phyloP scores from a whole-genome alignment of 306 rosid genomes.

The Sophora flavescens region DNA sequence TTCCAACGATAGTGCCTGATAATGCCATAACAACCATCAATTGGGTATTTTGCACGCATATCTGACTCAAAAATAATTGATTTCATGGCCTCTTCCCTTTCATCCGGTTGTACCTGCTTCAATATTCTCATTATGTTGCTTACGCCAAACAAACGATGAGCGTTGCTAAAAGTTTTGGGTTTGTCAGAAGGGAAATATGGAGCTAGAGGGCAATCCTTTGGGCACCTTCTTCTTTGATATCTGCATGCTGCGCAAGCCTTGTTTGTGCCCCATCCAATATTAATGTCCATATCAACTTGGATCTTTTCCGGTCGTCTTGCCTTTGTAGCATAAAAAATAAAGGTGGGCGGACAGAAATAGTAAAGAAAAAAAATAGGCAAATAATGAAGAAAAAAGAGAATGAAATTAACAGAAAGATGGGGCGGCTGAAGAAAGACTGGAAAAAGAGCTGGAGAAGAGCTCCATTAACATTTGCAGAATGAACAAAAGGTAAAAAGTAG shows the following conservation, averaged over 20 bases:
- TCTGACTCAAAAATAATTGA: conserved; percentile 66
- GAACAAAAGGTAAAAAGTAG: too few species aligned
- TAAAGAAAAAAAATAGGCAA: too few species aligned
- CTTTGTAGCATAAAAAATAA: too few species aligned
- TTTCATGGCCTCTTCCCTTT: conserved; percentile 60
- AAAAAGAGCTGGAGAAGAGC: too few species aligned
- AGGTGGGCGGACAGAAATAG: too few species aligned
- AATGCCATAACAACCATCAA: conserved; percentile 54
- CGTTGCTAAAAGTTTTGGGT: conserved; percentile 55
- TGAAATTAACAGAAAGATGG: too few species aligned
- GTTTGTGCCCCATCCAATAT: conserved; percentile 46
- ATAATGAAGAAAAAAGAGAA: too few species aligned
- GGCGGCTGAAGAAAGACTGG: too few species aligned
- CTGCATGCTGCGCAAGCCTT: conserved; percentile 81
- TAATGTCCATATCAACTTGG: too few species aligned
- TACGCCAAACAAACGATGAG: conserved; percentile 73
- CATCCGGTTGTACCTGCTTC: neutral
- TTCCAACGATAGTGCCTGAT: neutral
- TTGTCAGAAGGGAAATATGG: conserved; percentile 67
- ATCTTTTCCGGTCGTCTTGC: too few species aligned
- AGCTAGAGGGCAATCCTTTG: conserved; percentile 57
- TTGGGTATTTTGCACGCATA: conserved; percentile 53
- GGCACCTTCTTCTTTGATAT: conserved; percentile 65
- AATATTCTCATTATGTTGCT: conserved; percentile 57
- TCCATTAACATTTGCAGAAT: too few species aligned